Base-by-base conservation (phyloP, 176 grass and related monocot species). In the Eleusine indica region DNA sequence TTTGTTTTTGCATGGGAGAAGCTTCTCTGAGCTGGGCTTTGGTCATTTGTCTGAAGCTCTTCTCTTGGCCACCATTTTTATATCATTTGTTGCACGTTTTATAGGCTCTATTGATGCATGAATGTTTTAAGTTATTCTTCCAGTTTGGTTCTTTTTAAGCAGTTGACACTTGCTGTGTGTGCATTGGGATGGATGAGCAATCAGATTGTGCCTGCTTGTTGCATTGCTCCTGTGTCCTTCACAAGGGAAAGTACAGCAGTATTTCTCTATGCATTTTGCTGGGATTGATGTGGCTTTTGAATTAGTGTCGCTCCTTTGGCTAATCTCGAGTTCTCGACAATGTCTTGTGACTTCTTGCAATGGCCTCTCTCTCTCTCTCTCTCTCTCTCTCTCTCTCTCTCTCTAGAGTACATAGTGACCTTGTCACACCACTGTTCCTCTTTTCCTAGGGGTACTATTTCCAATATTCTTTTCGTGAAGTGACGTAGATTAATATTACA, bases 351-450 rank as follows among this genome's bases (percentile, higher is more conserved):
- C 53, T 70, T 77, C 39, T 86, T 75, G 54, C 56, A n/a, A n/a
- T 60, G 8, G 30, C 68, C 74, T 70, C 63, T 69, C 66, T 56
- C 39, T 64, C 74, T 51, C 83, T 61, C 71, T 25, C 77, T 72
- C 74, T 51, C 83, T 61, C 71, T 25, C 77, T 72, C 65, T 19
- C 54, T 57, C 58, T 61, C 22, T 62, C 22, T 28, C 25, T 14
- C 29, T 43, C 35, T 80, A 71, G 68, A 44, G 69, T 75, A 83
- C 84, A 87, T 68, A 90, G 89, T 90, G 84, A 83, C 84, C 84
- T 83, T 87, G 89, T 91, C 89, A 91, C 82, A 72, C 76, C 72
- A 91, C 85, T 85, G 86, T 88, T 88, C 77, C 66, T 66, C 78
- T 85, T 85, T 91, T 78, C 71, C 67, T 88, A 80, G 70, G 84